phyloP scores from a whole-genome alignment of 371 early-diverging fungal species.

The Amoeboaphelidium protococcarum region DNA sequence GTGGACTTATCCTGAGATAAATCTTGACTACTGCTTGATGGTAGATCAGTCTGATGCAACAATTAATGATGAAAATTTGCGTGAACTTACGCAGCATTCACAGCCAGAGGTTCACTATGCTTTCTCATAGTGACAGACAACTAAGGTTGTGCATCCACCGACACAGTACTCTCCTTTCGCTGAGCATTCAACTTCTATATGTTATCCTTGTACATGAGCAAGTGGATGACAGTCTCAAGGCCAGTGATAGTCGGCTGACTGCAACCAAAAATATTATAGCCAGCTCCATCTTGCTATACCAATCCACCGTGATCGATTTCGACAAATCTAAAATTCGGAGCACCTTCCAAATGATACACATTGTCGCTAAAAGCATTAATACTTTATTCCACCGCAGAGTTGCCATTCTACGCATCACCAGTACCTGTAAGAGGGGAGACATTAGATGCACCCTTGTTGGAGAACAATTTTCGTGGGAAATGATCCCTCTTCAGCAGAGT shows the following conservation, averaged over 20 bases:
- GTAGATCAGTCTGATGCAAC: conserved; percentile 23
- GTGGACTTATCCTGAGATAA: conserved; percentile 1
- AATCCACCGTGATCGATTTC: too few relatives aligned
- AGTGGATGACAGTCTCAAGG: conserved; percentile 22
- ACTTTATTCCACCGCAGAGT: background rate
- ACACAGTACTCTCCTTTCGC: too few relatives aligned
- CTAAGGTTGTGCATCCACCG: too few relatives aligned
- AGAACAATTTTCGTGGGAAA: conserved; percentile 20
- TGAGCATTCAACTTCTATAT: too few relatives aligned
- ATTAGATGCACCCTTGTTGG: too few relatives aligned
- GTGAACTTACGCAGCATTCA: too few relatives aligned
- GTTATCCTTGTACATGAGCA: background rate
- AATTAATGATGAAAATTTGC: too few relatives aligned
- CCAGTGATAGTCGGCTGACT: conserved; percentile 39
- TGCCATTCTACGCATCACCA: background rate
- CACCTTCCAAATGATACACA: conserved; percentile 36
- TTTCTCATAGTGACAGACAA: too few relatives aligned
- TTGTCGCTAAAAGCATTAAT: conserved; percentile 5
- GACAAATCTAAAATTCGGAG: conserved; percentile 44
- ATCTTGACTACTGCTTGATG: conserved; percentile 3
- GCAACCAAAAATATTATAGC: conserved; percentile 31
- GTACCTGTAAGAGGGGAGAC: background rate
- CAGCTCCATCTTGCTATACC: too few relatives aligned
- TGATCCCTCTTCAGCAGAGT: conserved; percentile 37
- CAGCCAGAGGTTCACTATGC: too few relatives aligned